Base-by-base conservation (phyloP, 495 filamentous ascomycete species). In the Lichenothelia convexa region DNA sequence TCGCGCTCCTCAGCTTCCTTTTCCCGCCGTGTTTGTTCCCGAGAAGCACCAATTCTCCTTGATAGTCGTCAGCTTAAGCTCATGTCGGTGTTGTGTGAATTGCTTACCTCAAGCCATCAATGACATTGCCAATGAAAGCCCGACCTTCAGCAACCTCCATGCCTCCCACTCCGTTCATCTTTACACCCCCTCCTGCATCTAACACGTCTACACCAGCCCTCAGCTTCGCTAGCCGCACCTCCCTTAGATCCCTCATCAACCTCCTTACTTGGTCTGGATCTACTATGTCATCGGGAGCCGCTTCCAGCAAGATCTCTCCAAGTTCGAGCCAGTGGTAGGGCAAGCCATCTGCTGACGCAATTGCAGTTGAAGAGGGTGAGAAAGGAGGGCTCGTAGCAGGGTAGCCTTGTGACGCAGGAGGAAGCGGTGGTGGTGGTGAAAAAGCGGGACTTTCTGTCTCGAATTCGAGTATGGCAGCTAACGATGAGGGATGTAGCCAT, bases 271-370 rank as follows among this genome's bases (percentile, higher is more conserved):
- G 66, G 42, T 83, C 78, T 6, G 78, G 64, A 2, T 78, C 74
- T 1, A 76, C 67, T 29, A 95, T 67, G 51, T 95, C 87, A 55
- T 97, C 87, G 5, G 69, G 67, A 18, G 85, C 86, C 17, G 73
- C 76, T 20, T 83, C 78, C 2, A 95, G 67, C 24, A 97, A 62
- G 51, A 87, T 70, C 51, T 89, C 82, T 0, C 77, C 75, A 0
- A 93, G 61, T 54, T 93, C 86, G 0, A 92, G 65, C 84, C 85
- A 97, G 57, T 93, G 86, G 47, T 86, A 95, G 1, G 89, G 89
- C 8, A 97, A 64, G 13, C 74, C 70, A 11, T 75, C 71, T 0
- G 66, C 53, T 5, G 68, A 65, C 3, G 75, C 66, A 13, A 64
- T 59, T 17, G 69, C 63, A 0, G 75, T 79, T 24, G 67, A 67